phyloP scores from a whole-genome alignment of 441 rosid genomes.

The Kokia cookei region DNA sequence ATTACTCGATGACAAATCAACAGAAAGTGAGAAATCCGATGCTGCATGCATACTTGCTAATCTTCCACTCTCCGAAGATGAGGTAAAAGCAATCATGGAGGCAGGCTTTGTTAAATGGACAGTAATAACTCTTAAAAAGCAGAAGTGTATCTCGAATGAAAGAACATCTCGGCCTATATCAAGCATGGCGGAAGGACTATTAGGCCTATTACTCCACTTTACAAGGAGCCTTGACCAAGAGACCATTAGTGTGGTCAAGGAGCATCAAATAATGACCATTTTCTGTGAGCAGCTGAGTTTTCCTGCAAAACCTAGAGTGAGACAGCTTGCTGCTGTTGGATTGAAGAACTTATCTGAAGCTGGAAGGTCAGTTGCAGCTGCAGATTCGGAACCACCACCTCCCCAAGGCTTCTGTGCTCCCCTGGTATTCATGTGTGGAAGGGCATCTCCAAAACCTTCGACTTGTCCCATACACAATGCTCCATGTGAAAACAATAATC shows the following conservation, averaged over 20 bases:
- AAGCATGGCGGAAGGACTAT: conserved; percentile 35
- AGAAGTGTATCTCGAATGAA: conserved; percentile 12
- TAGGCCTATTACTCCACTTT: conserved; percentile 34
- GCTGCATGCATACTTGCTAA: conserved; percentile 36
- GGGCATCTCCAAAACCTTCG: conserved; percentile 17
- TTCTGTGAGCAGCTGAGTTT: conserved; percentile 24
- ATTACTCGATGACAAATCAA: conserved; percentile 24
- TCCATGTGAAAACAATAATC: conserved; percentile 21
- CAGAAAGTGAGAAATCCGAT: conserved; percentile 36
- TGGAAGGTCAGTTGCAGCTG: conserved; percentile 15
- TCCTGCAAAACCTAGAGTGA: conserved; percentile 23
- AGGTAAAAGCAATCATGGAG: conserved; percentile 24
- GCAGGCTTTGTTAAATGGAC: conserved; percentile 31
- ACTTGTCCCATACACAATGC: conserved; percentile 29
- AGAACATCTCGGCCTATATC: conserved; percentile 18
- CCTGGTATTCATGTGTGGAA: conserved; percentile 20
- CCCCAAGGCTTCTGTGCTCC: conserved; percentile 20
- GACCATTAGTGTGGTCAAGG: conserved; percentile 14
- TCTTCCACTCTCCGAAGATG: conserved; percentile 26
- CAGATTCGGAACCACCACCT: conserved; percentile 18
- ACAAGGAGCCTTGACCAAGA: conserved; percentile 20
- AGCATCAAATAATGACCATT: conserved; percentile 27
- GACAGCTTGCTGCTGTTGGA: conserved; percentile 31
- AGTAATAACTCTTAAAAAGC: conserved; percentile 15
- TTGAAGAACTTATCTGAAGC: conserved; percentile 35